phyloP scores from a whole-genome alignment of 345 rosid genomes.

The Excoecaria agallocha region DNA sequence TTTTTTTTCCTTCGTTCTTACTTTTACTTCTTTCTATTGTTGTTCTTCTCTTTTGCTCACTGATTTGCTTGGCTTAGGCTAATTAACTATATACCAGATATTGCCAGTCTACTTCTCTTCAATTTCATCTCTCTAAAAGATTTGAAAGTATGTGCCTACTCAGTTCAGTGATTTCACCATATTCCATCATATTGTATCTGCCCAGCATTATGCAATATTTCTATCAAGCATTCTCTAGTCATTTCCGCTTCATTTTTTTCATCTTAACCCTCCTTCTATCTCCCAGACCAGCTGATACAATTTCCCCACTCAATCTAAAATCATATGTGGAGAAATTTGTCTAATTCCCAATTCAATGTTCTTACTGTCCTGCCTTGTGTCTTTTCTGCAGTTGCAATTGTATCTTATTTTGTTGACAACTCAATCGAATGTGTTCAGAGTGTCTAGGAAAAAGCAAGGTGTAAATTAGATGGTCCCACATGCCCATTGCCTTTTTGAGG shows the following conservation, averaged over 20 bases:
- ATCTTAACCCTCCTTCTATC: too few relatives aligned
- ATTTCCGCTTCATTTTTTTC: neutral
- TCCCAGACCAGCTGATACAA: neutral
- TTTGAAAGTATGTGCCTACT: neutral
- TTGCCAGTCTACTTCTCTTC: neutral
- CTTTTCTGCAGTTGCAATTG: neutral
- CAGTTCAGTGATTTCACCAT: neutral
- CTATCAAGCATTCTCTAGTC: neutral
- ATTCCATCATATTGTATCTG: neutral
- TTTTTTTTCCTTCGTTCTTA: neutral
- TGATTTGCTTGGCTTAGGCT: neutral
- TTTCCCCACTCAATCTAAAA: too few relatives aligned
- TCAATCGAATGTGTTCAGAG: neutral
- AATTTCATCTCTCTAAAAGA: neutral
- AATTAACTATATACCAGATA: neutral
- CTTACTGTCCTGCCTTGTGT: neutral
- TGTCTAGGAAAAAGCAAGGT: neutral
- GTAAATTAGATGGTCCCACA: neutral
- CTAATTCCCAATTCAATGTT: neutral
- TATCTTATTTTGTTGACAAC: neutral
- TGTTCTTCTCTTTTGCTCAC: neutral
- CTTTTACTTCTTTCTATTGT: neutral
- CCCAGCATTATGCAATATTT: neutral
- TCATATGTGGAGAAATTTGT: neutral
- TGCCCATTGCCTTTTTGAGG: neutral